phyloP scores from a whole-genome alignment of 1,139 yeast species.

The Suhomyces yuchorum region DNA sequence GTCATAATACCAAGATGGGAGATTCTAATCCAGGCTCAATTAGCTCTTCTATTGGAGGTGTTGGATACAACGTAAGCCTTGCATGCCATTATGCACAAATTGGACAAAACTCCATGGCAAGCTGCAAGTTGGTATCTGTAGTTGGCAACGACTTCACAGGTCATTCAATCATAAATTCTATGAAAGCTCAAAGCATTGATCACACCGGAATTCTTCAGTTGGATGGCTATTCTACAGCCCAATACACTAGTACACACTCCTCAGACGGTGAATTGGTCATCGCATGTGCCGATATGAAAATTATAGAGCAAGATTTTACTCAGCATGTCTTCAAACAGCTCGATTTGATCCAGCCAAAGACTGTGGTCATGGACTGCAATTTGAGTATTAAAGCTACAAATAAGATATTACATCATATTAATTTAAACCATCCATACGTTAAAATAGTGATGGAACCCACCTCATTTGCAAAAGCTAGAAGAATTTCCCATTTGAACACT shows the following conservation, averaged over 20 bases:
- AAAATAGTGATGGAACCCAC: constrained; percentile 74
- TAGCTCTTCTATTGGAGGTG: constrained; percentile 72
- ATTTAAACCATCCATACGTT: constrained; percentile 20
- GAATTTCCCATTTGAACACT: constrained; percentile 30
- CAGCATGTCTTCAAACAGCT: constrained; percentile 43
- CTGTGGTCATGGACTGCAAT: constrained; percentile 70
- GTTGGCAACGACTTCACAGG: constrained; percentile 65
- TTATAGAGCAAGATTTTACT: constrained; percentile 52
- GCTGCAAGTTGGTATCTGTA: constrained; percentile 53
- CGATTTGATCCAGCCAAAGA: constrained; percentile 34
- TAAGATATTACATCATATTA: constrained; percentile 33
- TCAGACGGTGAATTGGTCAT: constrained; percentile 61
- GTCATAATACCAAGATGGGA: constrained; percentile 31
- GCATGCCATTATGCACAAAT: constrained; percentile 42
- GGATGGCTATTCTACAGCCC: constrained; percentile 51
- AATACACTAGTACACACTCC: constrained; percentile 71
- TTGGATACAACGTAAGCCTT: constrained; percentile 72
- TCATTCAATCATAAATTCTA: constrained; percentile 33
- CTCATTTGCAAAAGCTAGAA: constrained; percentile 58
- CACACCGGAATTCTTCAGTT: constrained; percentile 41
- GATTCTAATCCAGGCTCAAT: constrained; percentile 79
- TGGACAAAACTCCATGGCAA: constrained; percentile 3
- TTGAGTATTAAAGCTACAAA: constrained; percentile 47
- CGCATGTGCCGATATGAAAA: constrained; percentile 85
- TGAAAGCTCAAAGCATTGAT: constrained; percentile 34